A percentile compares a stretch with the other conserved stretches of the same genome.
Evolutionary conservation across 2,329 filamentous ascomycete species (phyloP).

Genomic region (Colletotrichum tofieldiae): DNA sequence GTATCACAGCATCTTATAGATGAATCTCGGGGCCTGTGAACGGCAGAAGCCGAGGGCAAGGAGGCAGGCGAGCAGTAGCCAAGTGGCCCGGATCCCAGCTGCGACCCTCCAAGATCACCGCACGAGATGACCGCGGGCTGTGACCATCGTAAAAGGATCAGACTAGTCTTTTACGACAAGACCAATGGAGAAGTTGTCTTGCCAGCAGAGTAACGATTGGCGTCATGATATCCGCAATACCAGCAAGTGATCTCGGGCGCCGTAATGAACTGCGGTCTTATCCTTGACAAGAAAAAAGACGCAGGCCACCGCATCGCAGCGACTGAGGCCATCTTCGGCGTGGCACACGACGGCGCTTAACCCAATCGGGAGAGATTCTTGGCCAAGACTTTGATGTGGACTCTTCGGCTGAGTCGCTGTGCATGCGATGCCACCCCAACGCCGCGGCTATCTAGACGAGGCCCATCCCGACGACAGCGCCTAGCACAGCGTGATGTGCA

Average conservation of each 20-base stretch:
- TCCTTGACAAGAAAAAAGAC: background rate
- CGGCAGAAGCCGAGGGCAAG: too few relatives aligned
- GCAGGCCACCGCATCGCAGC: background rate
- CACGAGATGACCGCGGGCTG: conserved; percentile 27
- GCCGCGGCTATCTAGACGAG: too few relatives aligned
- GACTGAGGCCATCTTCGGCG: conserved; percentile 20
- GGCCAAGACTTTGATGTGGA: conserved; percentile 23
- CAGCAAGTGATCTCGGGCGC: too few relatives aligned
- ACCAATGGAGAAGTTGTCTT: background rate
- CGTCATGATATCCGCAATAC: background rate
- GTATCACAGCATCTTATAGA: too few relatives aligned
- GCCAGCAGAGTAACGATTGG: background rate
- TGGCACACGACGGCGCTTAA: background rate
- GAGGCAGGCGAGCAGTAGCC: too few relatives aligned
- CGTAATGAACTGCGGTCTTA: background rate
- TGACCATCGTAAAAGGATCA: background rate
- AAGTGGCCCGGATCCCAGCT: too few relatives aligned
- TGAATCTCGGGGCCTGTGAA: too few relatives aligned
- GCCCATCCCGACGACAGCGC: too few relatives aligned
- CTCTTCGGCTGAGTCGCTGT: background rate
- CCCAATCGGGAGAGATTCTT: conserved; percentile 16
- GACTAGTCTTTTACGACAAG: background rate
- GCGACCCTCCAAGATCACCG: too few relatives aligned
- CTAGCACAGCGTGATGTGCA: too few relatives aligned
- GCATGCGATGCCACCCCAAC: too few relatives aligned